Base-by-base conservation (phyloP, 1,284 basidiomycete species). In the Singerocomus rubriflavus region DNA sequence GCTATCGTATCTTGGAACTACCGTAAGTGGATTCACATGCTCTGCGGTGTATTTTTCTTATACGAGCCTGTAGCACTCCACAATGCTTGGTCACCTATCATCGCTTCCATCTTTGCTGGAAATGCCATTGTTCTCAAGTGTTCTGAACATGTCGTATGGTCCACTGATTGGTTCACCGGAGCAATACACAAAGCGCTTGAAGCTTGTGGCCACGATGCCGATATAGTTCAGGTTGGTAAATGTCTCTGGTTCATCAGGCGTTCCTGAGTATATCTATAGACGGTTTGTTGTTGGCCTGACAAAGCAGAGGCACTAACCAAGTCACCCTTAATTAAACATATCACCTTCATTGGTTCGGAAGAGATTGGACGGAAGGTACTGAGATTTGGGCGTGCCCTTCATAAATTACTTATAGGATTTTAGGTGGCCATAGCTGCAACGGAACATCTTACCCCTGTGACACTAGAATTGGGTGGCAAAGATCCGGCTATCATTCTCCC, bases 1-100 rank as follows among this genome's bases (percentile, higher is more conserved):
- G 96, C 88, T 0, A 88, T 95, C 52, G 94, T 98, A 1, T 96
- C 92, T 1, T 98, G 95, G 93, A 93, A 92, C 63, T 92, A 93
- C 67, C 87, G 89, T 91, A 61, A 47, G 86, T 76, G 35, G 25
- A 21, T 7, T 35, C 16, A 17, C 14, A 7, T 21, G 10, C 27
- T 10, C 27, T n/a, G 12, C 35, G 11, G 38, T 44, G 33, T 52
- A 12, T 34, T 36, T 47, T 50, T 21, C 42, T 55, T 29, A 49
- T 52, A 42, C 27, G 7, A 9, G 26, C 9, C 16, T 44, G 33
- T 57, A 92, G 91, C 93, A 29, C 76, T 95, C 48, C 95, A 98
- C 71, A 98, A 98, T 65, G 82, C 89, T 0, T 88, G 95, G 76
- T 94, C 92, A 1, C 96, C 96, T 0, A 92, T 98, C 52, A 76